Conservation (phyloP, 2,329 filamentous ascomycete species). For the Thielaviopsis cerberus region DNA sequence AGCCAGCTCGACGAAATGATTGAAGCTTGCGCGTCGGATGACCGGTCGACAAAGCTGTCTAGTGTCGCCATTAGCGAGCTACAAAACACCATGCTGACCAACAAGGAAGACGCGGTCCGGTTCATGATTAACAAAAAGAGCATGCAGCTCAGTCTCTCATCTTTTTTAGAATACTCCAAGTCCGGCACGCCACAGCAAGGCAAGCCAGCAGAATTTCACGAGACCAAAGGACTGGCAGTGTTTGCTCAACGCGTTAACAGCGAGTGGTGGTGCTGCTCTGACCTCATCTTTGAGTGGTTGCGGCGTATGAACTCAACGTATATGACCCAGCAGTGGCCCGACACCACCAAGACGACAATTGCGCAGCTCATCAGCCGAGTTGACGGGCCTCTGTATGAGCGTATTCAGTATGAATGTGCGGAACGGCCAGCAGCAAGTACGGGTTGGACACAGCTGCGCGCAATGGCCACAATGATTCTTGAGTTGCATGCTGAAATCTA, state of each 20-base stretch:
- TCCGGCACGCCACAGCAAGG: conserved; percentile 31
- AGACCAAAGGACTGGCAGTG: conserved; percentile 29
- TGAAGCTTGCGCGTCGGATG: conserved; percentile 32
- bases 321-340: conserved; percentile 36
- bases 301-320: conserved; percentile 32
- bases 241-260: conserved; percentile 33
- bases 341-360: conserved; percentile 35
- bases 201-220: conserved; percentile 31
- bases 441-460: conserved; percentile 2
- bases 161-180: conserved; percentile 46
- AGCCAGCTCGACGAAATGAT: conserved; percentile 30
- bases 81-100: conserved; percentile 28
- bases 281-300: conserved; percentile 42
- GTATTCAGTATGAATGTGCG: conserved; percentile 12
- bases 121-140: conserved; percentile 36
- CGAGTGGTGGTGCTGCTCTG: conserved; percentile 34
- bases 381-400: conserved; percentile 33
- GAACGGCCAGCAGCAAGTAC: not conserved
- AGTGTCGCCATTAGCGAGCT: conserved; percentile 31
- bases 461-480: conserved; percentile 37
- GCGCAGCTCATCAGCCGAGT: conserved; percentile 36
- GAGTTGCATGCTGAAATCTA: conserved; percentile 45
- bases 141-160: conserved; percentile 34
- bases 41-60: conserved; percentile 30
- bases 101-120: conserved; percentile 34